These are phyloP conservation scores for Rhodotorula kratochvilovae DNA, from an alignment of 768 basidiomycete genomes.

Conservation along the genomic window DNA sequence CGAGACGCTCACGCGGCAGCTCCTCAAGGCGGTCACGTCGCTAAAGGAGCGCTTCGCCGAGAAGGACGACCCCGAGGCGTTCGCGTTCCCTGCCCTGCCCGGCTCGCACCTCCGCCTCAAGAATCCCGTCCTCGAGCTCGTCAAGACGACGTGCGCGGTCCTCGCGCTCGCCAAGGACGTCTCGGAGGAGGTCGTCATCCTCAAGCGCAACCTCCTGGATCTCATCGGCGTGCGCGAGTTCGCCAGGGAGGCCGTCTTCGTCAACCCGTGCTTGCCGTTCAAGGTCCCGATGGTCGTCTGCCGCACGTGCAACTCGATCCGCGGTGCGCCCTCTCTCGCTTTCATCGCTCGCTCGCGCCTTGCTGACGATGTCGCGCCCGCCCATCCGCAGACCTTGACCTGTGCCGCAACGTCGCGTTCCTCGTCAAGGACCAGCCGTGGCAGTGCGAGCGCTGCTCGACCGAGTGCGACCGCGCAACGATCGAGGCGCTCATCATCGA, in stretches of 20 bases:
- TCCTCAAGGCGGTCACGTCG: constrained; percentile 64
- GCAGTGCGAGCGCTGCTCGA: constrained; percentile 67
- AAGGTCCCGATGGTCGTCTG: constrained; percentile 83
- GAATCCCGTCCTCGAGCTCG: constrained; percentile 79
- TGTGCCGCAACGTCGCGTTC: constrained; percentile 85
- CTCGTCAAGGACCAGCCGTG: constrained; percentile 55
- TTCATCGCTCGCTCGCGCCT: background rate
- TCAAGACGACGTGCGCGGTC: constrained; percentile 79
- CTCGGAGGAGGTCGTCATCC: constrained; percentile 75
- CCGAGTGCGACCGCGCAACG: constrained; percentile 78
- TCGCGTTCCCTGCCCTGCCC: constrained; percentile 78
- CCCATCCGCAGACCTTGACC: constrained; percentile 65
- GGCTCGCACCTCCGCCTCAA: constrained; percentile 74
- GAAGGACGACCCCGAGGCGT: constrained; percentile 44
- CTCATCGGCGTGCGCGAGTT: constrained; percentile 77
- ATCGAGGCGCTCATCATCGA: constrained; percentile 85
- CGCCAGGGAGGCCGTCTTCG: constrained; percentile 74
- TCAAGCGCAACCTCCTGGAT: constrained; percentile 85
- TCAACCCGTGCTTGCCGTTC: constrained; percentile 80
- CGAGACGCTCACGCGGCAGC: constrained; percentile 70
- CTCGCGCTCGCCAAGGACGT: constrained; percentile 75
- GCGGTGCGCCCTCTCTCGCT: constrained; percentile 13
- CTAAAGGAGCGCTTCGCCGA: constrained; percentile 48
- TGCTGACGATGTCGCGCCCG: constrained; percentile 11
- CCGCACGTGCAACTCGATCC: constrained; percentile 54